A percentile compares a stretch with the other conserved stretches of the same genome.
Evolutionary conservation across 345 rosid genomes (phyloP).

Genomic region (Fremontodendron californicum): DNA sequence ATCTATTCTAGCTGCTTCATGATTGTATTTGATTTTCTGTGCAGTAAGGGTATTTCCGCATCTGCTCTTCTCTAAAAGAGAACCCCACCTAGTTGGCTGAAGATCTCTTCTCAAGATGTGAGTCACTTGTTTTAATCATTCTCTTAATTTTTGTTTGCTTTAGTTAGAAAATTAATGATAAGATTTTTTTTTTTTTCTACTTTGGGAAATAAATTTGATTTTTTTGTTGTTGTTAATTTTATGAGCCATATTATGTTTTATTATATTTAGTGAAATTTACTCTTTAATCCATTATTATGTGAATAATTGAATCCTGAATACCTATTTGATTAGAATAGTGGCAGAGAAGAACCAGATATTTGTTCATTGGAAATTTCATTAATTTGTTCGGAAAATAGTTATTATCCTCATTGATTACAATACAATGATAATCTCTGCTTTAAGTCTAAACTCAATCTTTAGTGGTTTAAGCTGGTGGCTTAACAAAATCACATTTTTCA

Average conservation of each 20-base stretch:
- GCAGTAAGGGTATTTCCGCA: constrained; percentile 80
- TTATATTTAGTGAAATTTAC: not conserved
- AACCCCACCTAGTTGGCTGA: constrained; percentile 79
- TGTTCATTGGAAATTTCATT: not conserved
- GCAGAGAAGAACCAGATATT: not conserved
- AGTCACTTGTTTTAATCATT: not conserved
- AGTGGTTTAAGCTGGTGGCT: too few species aligned
- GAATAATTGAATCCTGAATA: not conserved
- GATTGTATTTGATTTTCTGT: not conserved
- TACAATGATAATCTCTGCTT: too few species aligned
- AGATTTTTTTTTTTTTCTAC: not conserved
- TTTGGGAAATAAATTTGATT: not conserved
- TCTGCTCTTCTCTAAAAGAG: constrained; percentile 91
- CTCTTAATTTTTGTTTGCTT: not conserved
- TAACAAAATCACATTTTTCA: too few species aligned
- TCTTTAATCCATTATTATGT: not conserved
- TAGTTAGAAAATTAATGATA: not conserved
- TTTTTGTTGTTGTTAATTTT: not conserved
- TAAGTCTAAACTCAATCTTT: too few species aligned
- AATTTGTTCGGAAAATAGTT: too few species aligned
- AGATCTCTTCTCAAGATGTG: constrained; percentile 60
- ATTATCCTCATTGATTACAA: too few species aligned
- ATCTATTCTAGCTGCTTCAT: not conserved
- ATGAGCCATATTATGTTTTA: not conserved
- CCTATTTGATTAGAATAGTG: not conserved